These are phyloP conservation scores for Polysphondylium violaceum DNA, from an alignment of 78 protist species.

Conservation along the genomic window DNA sequence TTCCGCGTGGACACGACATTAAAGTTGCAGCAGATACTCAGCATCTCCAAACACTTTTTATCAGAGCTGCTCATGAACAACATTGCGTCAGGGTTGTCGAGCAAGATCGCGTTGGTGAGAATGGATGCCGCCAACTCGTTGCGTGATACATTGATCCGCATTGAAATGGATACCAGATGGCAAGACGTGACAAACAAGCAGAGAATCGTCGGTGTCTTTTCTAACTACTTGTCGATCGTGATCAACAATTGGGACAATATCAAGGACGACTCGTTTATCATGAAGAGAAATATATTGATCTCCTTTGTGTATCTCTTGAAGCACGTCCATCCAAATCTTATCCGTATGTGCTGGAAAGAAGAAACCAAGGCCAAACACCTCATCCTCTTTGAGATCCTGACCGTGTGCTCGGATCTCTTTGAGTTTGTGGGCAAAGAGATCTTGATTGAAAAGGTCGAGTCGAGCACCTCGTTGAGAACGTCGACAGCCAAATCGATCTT, in stretches of 20 bases:
- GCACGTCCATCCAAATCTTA: constrained; percentile 38
- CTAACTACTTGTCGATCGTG: constrained; percentile 21
- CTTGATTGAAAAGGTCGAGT: constrained; percentile 51
- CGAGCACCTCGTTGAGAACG: constrained; percentile 43
- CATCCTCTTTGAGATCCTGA: constrained; percentile 36
- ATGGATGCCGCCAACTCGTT: constrained; percentile 73
- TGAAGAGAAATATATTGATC: constrained; percentile 55
- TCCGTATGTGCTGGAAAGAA: constrained; percentile 72
- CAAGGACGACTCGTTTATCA: constrained; percentile 53
- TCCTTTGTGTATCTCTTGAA: constrained; percentile 41
- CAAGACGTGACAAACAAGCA: constrained; percentile 39
- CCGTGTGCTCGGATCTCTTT: constrained; percentile 37
- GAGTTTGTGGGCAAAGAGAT: constrained; percentile 69
- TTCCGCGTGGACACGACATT: constrained; percentile 31
- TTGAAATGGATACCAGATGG: constrained; percentile 77
- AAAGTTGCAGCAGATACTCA: not conserved
- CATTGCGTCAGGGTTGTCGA: constrained; percentile 22
- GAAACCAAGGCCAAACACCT: constrained; percentile 43
- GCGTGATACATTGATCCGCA: constrained; percentile 44
- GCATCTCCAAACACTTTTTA: constrained; percentile 34
- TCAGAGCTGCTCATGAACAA: constrained; percentile 33
- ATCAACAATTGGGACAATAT: constrained; percentile 49
- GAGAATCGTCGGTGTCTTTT: constrained; percentile 76
- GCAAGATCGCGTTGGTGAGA: constrained; percentile 36
- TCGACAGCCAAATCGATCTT: constrained; percentile 69